Evolutionary conservation across 768 basidiomycete genomes (phyloP).

Genomic region (Agaricus subrufescens): DNA sequence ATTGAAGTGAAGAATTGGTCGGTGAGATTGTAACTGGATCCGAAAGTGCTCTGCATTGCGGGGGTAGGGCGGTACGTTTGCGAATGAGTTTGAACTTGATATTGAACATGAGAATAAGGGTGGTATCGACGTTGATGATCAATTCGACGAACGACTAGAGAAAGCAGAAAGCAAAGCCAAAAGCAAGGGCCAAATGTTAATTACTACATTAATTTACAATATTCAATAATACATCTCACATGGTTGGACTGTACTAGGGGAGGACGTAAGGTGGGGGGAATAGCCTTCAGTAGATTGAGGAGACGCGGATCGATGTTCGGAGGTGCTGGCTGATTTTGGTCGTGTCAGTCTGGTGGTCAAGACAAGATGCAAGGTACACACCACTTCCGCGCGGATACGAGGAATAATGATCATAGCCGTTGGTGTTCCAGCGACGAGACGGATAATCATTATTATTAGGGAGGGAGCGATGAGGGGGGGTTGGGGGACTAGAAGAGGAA

Average conservation of each 20-base stretch:
- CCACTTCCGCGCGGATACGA: not conserved
- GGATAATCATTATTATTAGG: constrained; percentile 17
- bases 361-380: not conserved
- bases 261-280: constrained; percentile 1
- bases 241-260: constrained; percentile 10
- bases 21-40: not conserved
- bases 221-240: constrained; percentile 13
- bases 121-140: constrained; percentile 23
- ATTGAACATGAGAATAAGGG: constrained; percentile 13
- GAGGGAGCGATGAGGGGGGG: constrained; percentile 21
- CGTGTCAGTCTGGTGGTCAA: not conserved
- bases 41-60: not conserved
- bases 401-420: not conserved
- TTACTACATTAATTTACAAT: constrained; percentile 14
- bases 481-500: constrained; percentile 30
- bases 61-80: not conserved
- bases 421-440: constrained; percentile 1
- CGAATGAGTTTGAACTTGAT: not conserved
- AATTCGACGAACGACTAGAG: constrained; percentile 20
- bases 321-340: not conserved
- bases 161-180: constrained; percentile 13
- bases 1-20: not conserved
- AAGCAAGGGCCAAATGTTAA: constrained; percentile 13
- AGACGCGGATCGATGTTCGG: constrained; percentile 4
- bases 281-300: constrained; percentile 1